These are phyloP conservation scores for Colletotrichum sp. DNA, from an alignment of 2,329 filamentous ascomycete species.

Conservation along the genomic window DNA sequence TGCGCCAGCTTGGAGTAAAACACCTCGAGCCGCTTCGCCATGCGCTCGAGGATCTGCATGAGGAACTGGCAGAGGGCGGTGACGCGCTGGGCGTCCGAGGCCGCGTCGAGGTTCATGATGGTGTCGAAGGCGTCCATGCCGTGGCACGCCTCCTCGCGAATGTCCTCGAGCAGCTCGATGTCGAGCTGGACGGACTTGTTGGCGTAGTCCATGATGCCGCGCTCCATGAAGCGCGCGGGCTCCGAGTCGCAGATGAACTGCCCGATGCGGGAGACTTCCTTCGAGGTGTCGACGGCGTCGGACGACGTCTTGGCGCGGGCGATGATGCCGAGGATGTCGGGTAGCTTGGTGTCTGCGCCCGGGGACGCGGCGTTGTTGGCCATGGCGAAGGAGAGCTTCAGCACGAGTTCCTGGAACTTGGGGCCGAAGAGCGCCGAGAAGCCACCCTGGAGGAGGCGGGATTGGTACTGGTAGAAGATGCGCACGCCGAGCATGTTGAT, in stretches of 20 bases:
- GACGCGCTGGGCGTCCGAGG: constrained; percentile 41
- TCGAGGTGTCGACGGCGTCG: constrained; percentile 50
- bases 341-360: constrained; percentile 39
- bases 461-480: constrained; percentile 58
- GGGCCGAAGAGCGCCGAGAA: constrained; percentile 55
- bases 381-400: constrained; percentile 55
- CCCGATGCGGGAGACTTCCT: constrained; percentile 54
- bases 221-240: constrained; percentile 54
- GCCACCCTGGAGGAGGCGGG: constrained; percentile 52
- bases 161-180: constrained; percentile 57
- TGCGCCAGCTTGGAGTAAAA: constrained; percentile 57
- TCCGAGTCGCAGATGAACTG: constrained; percentile 52
- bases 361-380: constrained; percentile 42
- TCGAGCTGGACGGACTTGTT: constrained; percentile 53
- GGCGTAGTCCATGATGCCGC: constrained; percentile 56
- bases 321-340: constrained; percentile 49
- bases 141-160: constrained; percentile 55
- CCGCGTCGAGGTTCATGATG: constrained; percentile 44
- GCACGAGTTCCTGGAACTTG: constrained; percentile 56
- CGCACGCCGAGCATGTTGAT: constrained; percentile 55
- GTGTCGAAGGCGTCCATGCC: constrained; percentile 61
- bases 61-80: constrained; percentile 49
- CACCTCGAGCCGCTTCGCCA: constrained; percentile 54
- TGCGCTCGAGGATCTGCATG: constrained; percentile 56
- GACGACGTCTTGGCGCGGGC: constrained; percentile 47